Percentiles rank a stretch among this genome's conserved stretches.
These are phyloP conservation scores for Osmanthus fragrans DNA, from an alignment of 257 asterid species.

Conservation along the genomic window DNA sequence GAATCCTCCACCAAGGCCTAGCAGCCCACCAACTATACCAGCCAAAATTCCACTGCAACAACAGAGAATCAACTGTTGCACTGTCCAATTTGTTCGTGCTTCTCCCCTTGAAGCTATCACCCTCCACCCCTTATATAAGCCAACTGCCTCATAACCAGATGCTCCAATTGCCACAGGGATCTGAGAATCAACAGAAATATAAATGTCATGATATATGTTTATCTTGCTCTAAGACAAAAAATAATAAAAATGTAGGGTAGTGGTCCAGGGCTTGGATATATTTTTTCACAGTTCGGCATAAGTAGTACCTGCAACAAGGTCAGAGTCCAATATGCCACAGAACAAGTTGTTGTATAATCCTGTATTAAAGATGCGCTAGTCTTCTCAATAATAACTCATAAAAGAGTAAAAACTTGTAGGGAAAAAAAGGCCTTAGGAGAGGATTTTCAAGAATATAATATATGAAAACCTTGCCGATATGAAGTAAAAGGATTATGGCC, in stretches of 20 bases:
- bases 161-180: slow-evolving; percentile 58
- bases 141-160: slow-evolving; percentile 53
- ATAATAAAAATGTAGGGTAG: not conserved
- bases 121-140: slow-evolving; percentile 55
- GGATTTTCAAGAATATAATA: slow-evolving; percentile 9
- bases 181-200: slow-evolving; percentile 27
- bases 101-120: slow-evolving; percentile 46
- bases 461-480: slow-evolving; percentile 44
- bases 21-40: slow-evolving; percentile 63
- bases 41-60: slow-evolving; percentile 57
- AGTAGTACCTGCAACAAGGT: slow-evolving; percentile 49
- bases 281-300: not conserved
- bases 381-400: slow-evolving; percentile 7
- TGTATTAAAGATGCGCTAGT: slow-evolving; percentile 22
- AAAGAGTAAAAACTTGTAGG: not conserved
- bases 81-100: slow-evolving; percentile 40
- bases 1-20: slow-evolving; percentile 76
- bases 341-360: slow-evolving; percentile 49
- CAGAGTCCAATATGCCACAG: slow-evolving; percentile 47
- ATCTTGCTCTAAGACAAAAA: not conserved
- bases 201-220: not conserved
- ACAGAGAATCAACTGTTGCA: slow-evolving; percentile 46
- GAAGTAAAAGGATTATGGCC: slow-evolving; percentile 49
- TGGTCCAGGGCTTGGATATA: not conserved
- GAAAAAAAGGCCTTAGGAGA: not conserved